A percentile compares a stretch with the other conserved stretches of the same genome.
phyloP scores from a whole-genome alignment of 805 yeast species.

The Candida easanensis region DNA sequence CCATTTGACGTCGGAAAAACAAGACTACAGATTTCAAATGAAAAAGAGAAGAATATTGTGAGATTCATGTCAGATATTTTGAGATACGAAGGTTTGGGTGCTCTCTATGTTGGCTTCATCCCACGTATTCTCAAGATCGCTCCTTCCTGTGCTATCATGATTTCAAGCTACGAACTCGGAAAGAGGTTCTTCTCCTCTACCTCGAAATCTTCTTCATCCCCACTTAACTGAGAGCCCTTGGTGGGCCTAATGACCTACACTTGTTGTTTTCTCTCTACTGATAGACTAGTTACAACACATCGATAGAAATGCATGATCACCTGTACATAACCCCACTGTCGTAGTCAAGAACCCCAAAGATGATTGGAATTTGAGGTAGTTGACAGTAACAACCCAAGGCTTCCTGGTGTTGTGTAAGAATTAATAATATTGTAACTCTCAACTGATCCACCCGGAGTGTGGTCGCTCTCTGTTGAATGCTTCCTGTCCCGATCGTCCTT shows the following conservation, averaged over 20 bases:
- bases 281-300: no score
- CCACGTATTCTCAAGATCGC: slow-evolving; percentile 92
- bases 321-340: slow-evolving; percentile 1
- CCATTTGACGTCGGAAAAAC: slow-evolving; percentile 99
- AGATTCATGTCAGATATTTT: slow-evolving; percentile 60
- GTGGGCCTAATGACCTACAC: no score
- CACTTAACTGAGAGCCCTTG: not conserved
- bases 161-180: slow-evolving; percentile 88
- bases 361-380: not conserved
- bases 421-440: slow-evolving; percentile 17
- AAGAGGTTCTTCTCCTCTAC: slow-evolving; percentile 49
- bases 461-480: slow-evolving; percentile 4
- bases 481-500: not conserved
- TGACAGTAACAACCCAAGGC: slow-evolving; percentile 12
- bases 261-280: no score
- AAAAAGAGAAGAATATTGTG: slow-evolving; percentile 56
- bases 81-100: slow-evolving; percentile 70
- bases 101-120: slow-evolving; percentile 81
- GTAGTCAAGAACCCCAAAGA: slow-evolving; percentile 8
- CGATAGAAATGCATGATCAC: not conserved
- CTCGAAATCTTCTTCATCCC: not conserved
- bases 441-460: slow-evolving; percentile 1
- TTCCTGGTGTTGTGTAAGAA: slow-evolving; percentile 23
- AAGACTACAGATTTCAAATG: slow-evolving; percentile 65
- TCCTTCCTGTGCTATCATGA: slow-evolving; percentile 98